Conservation (phyloP, 148 eudicot species). For the Persicaria maculosa region DNA sequence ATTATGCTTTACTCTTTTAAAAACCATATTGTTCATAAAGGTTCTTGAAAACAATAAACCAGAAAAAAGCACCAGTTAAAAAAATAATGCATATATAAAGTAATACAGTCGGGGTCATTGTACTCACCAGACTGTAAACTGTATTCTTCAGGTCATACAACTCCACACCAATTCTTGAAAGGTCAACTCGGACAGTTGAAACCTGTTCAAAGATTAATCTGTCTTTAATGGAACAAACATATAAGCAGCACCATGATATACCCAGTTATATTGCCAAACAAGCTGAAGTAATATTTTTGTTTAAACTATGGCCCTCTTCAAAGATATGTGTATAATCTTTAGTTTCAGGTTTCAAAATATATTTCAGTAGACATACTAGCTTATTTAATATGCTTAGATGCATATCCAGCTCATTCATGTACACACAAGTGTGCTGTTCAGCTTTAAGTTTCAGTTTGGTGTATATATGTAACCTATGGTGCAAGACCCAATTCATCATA, state of each 20-base stretch:
- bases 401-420: background rate
- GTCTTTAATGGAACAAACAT: background rate
- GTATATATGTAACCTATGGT: background rate
- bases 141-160: constrained; percentile 41
- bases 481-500: background rate
- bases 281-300: background rate
- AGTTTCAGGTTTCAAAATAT: background rate
- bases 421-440: background rate
- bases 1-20: background rate
- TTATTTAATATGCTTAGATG: background rate
- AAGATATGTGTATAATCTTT: background rate
- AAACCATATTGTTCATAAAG: background rate
- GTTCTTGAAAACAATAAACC: background rate
- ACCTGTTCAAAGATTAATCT: constrained; percentile 48
- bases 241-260: background rate
- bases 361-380: constrained; percentile 1
- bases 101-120: background rate
- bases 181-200: constrained; percentile 48
- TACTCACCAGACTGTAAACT: constrained; percentile 72
- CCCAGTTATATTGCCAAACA: background rate
- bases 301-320: background rate
- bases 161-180: constrained; percentile 46
- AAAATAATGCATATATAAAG: background rate
- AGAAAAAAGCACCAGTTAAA: background rate
- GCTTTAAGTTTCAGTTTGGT: background rate